phyloP scores from a whole-genome alignment of 1,284 basidiomycete species.

The Marasmius tenuissimus region DNA sequence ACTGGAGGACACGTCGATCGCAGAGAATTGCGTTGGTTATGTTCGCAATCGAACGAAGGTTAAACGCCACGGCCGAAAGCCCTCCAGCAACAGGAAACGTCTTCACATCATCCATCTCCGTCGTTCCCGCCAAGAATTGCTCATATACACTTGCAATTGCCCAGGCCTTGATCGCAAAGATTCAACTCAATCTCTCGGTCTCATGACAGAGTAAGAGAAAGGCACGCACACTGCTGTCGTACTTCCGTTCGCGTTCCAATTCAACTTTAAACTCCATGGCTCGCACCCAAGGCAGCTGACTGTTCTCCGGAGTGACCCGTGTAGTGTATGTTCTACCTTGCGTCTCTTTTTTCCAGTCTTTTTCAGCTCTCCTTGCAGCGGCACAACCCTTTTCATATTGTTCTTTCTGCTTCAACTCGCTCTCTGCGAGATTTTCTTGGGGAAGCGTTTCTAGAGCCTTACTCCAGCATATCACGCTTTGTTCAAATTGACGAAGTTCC shows the following conservation, averaged over 20 bases:
- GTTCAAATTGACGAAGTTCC: not conserved
- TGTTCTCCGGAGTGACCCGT: not conserved
- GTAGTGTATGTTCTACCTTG: not conserved
- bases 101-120: not conserved
- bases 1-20: not conserved
- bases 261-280: not conserved
- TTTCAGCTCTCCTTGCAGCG: not conserved
- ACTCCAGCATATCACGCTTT: conserved; percentile 7
- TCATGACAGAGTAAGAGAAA: not conserved
- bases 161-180: not conserved
- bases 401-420: conserved; percentile 24
- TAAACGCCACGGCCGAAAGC: not conserved
- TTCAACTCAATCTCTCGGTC: not conserved
- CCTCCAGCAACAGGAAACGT: not conserved
- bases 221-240: not conserved
- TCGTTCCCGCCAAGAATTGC: not conserved
- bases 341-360: not conserved
- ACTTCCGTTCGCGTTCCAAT: not conserved
- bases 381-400: conserved; percentile 25
- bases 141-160: not conserved
- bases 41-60: not conserved
- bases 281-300: not conserved
- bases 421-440: conserved; percentile 14
- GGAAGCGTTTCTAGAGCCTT: conserved; percentile 24
- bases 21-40: not conserved